Percentiles rank a stretch among this genome's conserved stretches.
Conservation (phyloP, 352 stramenopile genomes). For the Phytophthora litchii region DNA sequence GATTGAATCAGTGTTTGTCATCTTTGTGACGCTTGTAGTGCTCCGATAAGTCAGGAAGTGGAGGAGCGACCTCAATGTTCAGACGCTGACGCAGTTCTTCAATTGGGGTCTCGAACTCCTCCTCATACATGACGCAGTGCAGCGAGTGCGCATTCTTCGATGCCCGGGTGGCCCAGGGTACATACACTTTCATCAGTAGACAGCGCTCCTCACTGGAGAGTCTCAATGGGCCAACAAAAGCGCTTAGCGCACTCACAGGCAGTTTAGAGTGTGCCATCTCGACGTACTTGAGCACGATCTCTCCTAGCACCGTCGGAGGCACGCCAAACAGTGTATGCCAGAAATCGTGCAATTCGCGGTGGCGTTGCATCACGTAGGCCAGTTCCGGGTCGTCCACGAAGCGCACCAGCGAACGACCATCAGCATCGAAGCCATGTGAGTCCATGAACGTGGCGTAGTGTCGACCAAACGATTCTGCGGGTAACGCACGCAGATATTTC, state of each 20-base stretch:
- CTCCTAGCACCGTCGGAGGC: conserved; percentile 94
- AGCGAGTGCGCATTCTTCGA: conserved; percentile 77
- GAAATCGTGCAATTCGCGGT: conserved; percentile 96
- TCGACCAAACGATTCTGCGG: conserved; percentile 86
- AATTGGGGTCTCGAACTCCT: conserved; percentile 93
- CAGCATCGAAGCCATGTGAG: conserved; percentile 91
- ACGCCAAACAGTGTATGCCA: conserved; percentile 96
- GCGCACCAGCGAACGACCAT: conserved; percentile 82
- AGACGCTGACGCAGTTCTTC: conserved; percentile 81
- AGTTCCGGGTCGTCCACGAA: conserved; percentile 94
- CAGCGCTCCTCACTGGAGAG: conserved; percentile 76
- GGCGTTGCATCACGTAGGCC: conserved; percentile 96
- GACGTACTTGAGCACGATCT: conserved; percentile 97
- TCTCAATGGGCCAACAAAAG: conserved; percentile 89
- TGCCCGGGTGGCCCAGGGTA: conserved; percentile 93
- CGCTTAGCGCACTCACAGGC: conserved; percentile 93
- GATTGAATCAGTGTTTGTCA: conserved; percentile 17
- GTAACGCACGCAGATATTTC: conserved; percentile 63
- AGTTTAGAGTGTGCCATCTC: conserved; percentile 97
- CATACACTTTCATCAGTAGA: conserved; percentile 84
- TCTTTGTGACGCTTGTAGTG: conserved; percentile 35
- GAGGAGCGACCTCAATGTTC: conserved; percentile 51
- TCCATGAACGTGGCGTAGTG: conserved; percentile 93
- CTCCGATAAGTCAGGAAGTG: conserved; percentile 36
- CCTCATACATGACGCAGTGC: conserved; percentile 96